Conservation (phyloP, 2,329 filamentous ascomycete species). For the Ampelomyces quisqualis region DNA sequence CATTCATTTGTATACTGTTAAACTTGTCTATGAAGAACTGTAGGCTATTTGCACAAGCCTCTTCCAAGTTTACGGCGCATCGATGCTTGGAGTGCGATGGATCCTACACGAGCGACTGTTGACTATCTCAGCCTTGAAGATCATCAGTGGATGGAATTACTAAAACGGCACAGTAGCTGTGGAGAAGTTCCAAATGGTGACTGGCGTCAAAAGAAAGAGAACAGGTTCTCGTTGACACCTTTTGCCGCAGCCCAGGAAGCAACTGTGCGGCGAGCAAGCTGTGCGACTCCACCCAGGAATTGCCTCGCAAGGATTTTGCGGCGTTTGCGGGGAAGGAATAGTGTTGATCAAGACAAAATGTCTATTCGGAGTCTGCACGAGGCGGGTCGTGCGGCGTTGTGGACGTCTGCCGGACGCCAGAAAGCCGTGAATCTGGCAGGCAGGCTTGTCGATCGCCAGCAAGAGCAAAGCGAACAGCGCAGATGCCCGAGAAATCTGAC, state of each 20-base stretch:
- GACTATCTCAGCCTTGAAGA: too few relatives aligned
- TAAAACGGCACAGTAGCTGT: too few relatives aligned
- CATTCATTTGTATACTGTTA: too few relatives aligned
- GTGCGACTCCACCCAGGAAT: slow-evolving; percentile 1
- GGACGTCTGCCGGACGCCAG: background rate
- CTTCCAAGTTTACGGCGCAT: too few relatives aligned
- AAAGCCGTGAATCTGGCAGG: background rate
- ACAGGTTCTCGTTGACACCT: background rate
- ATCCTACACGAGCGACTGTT: too few relatives aligned
- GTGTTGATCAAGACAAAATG: background rate
- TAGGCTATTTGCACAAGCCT: too few relatives aligned
- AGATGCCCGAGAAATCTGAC: background rate
- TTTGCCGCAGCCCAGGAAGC: background rate
- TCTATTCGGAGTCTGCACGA: background rate
- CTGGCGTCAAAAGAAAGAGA: background rate
- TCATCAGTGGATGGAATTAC: too few relatives aligned
- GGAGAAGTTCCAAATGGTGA: too few relatives aligned
- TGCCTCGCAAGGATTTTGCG: slow-evolving; percentile 2
- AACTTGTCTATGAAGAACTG: too few relatives aligned
- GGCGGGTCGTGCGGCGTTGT: background rate
- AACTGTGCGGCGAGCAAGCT: slow-evolving; percentile 1
- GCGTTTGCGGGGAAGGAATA: slow-evolving; percentile 1
- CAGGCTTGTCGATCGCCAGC: background rate
- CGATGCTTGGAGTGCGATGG: too few relatives aligned
- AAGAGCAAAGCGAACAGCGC: background rate